These are phyloP conservation scores for Mycena metata DNA, from an alignment of 768 basidiomycete genomes.

Conservation along the genomic window DNA sequence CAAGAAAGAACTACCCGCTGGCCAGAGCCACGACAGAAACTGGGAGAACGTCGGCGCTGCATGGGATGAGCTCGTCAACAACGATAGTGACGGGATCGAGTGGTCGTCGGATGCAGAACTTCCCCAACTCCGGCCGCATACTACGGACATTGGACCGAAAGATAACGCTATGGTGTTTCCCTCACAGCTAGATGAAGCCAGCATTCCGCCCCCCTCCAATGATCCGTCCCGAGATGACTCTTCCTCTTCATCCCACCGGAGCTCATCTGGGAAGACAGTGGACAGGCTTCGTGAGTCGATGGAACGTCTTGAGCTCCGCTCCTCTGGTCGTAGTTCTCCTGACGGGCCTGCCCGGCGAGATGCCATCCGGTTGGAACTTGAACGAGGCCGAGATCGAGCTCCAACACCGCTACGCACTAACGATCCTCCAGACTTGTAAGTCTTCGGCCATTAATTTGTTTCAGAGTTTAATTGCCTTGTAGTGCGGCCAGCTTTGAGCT, in stretches of 20 bases:
- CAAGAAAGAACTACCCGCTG: conserved; percentile 56
- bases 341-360: conserved; percentile 34
- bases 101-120: conserved; percentile 66
- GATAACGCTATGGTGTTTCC: conserved; percentile 42
- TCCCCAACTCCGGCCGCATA: conserved; percentile 27
- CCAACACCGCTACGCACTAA: conserved; percentile 70
- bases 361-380: conserved; percentile 38
- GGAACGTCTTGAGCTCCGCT: conserved; percentile 30
- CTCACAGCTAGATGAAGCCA: conserved; percentile 21
- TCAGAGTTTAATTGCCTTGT: neutral
- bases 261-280: conserved; percentile 21
- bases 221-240: conserved; percentile 33
- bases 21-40: conserved; percentile 48
- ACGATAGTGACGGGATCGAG: conserved; percentile 59
- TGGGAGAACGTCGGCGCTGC: conserved; percentile 69
- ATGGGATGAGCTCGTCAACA: conserved; percentile 64
- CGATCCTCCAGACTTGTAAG: conserved; percentile 61
- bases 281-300: conserved; percentile 29
- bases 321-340: conserved; percentile 30
- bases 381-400: conserved; percentile 66
- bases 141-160: conserved; percentile 58
- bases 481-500: conserved; percentile 55
- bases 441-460: neutral
- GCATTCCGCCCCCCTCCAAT: conserved; percentile 18
- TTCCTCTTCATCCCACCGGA: conserved; percentile 31